Conservation (phyloP, 257 asterid species). For the Handroanthus guayacan region DNA sequence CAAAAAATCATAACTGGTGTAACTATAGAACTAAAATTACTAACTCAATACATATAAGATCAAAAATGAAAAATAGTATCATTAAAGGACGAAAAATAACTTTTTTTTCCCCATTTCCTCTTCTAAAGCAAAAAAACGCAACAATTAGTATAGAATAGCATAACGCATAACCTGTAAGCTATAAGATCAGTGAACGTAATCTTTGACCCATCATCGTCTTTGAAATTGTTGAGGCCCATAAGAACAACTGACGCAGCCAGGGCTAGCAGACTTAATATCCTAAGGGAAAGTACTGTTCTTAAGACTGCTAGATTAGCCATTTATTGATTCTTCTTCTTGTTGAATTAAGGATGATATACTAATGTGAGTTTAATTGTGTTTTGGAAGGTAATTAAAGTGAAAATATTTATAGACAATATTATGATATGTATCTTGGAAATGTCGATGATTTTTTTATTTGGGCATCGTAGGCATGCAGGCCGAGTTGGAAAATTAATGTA, state of each 20-base stretch:
- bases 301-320: constrained; percentile 45
- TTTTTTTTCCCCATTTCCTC: no score
- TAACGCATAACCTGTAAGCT: constrained; percentile 55
- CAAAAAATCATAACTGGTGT: no score
- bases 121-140: no score
- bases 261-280: constrained; percentile 51
- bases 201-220: constrained; percentile 42
- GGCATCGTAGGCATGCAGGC: constrained; percentile 30
- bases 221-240: constrained; percentile 53
- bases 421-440: neutral
- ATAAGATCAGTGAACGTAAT: constrained; percentile 45
- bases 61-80: no score
- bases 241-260: constrained; percentile 54
- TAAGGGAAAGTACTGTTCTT: constrained; percentile 31
- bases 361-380: neutral
- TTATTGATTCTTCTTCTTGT: neutral
- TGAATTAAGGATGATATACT: neutral
- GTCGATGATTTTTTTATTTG: constrained; percentile 11
- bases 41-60: no score
- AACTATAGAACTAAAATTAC: no score
- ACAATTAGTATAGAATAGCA: neutral
- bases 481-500: neutral
- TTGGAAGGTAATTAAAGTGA: neutral
- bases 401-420: neutral
- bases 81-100: no score